A percentile compares a stretch with the other conserved stretches of the same genome.
Evolutionary conservation across 345 rosid species (phyloP).

Genomic region (Citropsis articulata): DNA sequence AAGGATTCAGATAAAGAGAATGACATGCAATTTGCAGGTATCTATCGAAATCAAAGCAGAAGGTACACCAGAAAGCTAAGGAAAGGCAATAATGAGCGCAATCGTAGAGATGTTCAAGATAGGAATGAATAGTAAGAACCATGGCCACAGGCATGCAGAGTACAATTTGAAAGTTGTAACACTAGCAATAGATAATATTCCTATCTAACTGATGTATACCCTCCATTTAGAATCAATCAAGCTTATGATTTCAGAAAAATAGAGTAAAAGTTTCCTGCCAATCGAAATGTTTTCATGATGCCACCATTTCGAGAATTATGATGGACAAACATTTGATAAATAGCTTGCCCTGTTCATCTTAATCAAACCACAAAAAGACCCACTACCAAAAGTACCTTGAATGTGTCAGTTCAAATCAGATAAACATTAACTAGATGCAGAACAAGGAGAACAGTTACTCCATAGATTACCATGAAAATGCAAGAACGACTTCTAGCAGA

Average conservation of each 20-base stretch:
- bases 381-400: not conserved
- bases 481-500: conserved; percentile 12
- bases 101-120: not conserved
- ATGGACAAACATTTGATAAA: not conserved
- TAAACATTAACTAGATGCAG: not conserved
- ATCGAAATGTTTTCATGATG: not conserved
- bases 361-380: not conserved
- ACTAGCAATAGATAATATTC: not conserved
- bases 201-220: not conserved
- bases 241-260: not conserved
- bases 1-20: conserved; percentile 7
- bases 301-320: not conserved
- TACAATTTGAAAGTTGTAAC: not conserved
- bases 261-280: not conserved
- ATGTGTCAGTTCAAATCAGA: not conserved
- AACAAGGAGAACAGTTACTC: not conserved
- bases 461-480: conserved; percentile 4
- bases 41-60: not conserved
- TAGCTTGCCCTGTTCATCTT: not conserved
- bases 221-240: not conserved
- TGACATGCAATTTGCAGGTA: not conserved
- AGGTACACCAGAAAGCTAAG: not conserved
- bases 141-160: not conserved
- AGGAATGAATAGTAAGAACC: not conserved
- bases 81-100: not conserved